Evolutionary conservation across 2,329 filamentous ascomycete species (phyloP).

Genomic region (Diaporthe eres): DNA sequence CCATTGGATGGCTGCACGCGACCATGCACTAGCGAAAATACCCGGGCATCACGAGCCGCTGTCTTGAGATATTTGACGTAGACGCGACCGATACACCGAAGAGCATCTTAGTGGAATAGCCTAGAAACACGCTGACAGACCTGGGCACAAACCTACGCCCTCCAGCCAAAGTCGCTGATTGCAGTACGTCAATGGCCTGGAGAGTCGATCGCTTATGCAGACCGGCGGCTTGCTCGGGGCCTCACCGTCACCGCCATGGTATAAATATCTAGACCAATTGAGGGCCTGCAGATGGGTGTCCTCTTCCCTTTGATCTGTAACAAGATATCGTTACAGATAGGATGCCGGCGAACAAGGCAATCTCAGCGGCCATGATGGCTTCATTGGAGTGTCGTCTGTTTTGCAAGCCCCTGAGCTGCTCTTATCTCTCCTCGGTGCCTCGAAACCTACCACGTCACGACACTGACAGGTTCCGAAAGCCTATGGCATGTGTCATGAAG

Average conservation of each 20-base stretch:
- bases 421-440: constrained; percentile 8
- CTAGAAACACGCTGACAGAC: neutral
- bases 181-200: neutral
- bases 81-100: neutral
- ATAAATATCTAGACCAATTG: neutral
- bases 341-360: constrained; percentile 21
- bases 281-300: neutral
- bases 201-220: neutral
- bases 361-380: constrained; percentile 20
- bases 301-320: neutral
- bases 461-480: constrained; percentile 27
- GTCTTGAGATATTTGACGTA: neutral
- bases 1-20: neutral
- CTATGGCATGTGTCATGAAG: constrained; percentile 32
- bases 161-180: neutral
- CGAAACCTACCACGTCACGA: constrained; percentile 33
- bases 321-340: constrained; percentile 21
- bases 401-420: constrained; percentile 11
- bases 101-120: neutral
- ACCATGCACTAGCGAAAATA: neutral
- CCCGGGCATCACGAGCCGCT: too few relatives aligned
- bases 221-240: neutral
- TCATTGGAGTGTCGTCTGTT: neutral
- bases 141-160: neutral
- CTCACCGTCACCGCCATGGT: neutral